Conservation (phyloP, 495 filamentous ascomycete species). For the Apodospora peruviana region DNA sequence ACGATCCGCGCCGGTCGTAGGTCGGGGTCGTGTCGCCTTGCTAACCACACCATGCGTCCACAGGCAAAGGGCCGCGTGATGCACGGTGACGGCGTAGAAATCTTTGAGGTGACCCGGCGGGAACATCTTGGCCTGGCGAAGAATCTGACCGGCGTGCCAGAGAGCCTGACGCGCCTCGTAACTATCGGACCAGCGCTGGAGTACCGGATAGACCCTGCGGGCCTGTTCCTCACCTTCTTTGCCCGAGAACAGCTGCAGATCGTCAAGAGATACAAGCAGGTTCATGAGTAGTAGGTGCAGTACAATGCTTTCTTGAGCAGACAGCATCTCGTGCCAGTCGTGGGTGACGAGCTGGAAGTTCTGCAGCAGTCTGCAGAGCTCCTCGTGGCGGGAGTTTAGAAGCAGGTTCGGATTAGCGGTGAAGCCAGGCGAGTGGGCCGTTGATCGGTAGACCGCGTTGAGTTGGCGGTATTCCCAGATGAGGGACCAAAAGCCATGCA, state of each 20-base stretch:
- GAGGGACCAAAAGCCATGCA: constrained; percentile 54
- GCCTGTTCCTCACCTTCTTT: constrained; percentile 59
- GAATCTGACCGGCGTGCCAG: constrained; percentile 59
- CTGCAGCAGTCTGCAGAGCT: constrained; percentile 35
- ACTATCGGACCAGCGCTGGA: constrained; percentile 49
- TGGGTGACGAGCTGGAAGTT: constrained; percentile 22
- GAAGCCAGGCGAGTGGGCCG: neutral
- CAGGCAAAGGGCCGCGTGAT: constrained; percentile 53
- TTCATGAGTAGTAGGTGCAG: constrained; percentile 54
- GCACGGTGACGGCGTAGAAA: constrained; percentile 55
- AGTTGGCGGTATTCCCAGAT: constrained; percentile 57
- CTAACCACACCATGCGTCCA: constrained; percentile 55
- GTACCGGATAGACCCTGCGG: constrained; percentile 43
- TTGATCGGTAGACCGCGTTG: constrained; percentile 35
- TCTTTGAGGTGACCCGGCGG: constrained; percentile 44
- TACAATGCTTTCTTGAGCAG: constrained; percentile 39
- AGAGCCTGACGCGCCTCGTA: constrained; percentile 49
- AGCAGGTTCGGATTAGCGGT: constrained; percentile 33
- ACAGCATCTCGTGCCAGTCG: constrained; percentile 23
- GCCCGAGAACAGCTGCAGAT: constrained; percentile 59
- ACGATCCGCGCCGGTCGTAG: neutral
- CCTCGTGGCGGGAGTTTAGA: constrained; percentile 46
- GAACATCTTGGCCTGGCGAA: constrained; percentile 48
- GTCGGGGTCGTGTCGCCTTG: constrained; percentile 16
- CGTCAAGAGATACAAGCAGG: constrained; percentile 56